phyloP scores from a whole-genome alignment of 306 rosid species.

The Acacia confusa region DNA sequence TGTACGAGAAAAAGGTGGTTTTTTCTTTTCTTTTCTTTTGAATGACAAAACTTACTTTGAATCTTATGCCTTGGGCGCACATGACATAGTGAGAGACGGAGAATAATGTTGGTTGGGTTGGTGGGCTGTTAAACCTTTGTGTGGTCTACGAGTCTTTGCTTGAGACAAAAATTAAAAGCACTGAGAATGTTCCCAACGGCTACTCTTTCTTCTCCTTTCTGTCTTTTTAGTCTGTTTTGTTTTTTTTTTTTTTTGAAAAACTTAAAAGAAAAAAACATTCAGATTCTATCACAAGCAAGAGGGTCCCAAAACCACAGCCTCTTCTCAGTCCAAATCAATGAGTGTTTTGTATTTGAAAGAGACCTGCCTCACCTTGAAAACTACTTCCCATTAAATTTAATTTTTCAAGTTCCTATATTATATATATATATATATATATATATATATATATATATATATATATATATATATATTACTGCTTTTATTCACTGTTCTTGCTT shows the following conservation, averaged over 20 bases:
- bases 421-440: neutral
- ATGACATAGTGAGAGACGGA: slow-evolving; percentile 7
- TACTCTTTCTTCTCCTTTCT: slow-evolving; percentile 28
- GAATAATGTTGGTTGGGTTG: slow-evolving; percentile 29
- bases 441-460: neutral
- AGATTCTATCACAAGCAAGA: slow-evolving; percentile 39
- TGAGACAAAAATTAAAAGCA: slow-evolving; percentile 55
- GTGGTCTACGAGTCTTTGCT: slow-evolving; percentile 13
- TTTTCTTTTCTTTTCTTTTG: neutral
- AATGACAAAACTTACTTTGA: slow-evolving; percentile 47
- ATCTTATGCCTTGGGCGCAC: slow-evolving; percentile 58
- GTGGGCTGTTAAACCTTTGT: slow-evolving; percentile 10
- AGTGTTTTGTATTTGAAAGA: slow-evolving; percentile 35
- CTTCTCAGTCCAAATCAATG: slow-evolving; percentile 41
- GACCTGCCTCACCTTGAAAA: slow-evolving; percentile 37
- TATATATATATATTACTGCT: neutral
- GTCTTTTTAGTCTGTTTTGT: slow-evolving; percentile 21
- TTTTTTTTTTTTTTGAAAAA: slow-evolving; percentile 22
- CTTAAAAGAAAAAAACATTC: slow-evolving; percentile 27
- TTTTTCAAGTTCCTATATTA: neutral
- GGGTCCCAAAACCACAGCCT: slow-evolving; percentile 46
- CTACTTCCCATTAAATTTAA: slow-evolving; percentile 14
- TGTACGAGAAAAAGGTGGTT: slow-evolving; percentile 30
- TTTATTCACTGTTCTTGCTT: neutral
- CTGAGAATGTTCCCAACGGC: slow-evolving; percentile 68